A percentile compares a stretch with the other conserved stretches of the same genome.
Conservation (phyloP, 1,284 basidiomycete species). For the Trichosporon coremiiforme region DNA sequence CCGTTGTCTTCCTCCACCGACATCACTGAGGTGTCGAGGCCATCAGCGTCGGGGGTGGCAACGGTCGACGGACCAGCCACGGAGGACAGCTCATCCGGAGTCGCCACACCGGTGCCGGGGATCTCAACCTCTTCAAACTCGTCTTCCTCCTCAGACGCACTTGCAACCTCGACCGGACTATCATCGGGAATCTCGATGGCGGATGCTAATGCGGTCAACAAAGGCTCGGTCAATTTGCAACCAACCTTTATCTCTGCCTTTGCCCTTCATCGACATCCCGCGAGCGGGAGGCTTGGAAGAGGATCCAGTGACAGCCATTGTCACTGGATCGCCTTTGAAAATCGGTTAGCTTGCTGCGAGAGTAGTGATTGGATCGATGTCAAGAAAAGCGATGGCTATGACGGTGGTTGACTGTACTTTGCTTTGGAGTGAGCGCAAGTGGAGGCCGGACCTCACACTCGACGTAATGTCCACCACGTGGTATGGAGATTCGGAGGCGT, state of each 20-base stretch:
- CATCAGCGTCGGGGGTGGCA: slow-evolving; percentile 3
- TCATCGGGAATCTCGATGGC: slow-evolving; percentile 29
- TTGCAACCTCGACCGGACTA: slow-evolving; percentile 21
- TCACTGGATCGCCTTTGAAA: neutral
- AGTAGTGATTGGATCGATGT: neutral
- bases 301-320: slow-evolving; percentile 16
- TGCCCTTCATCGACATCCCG: neutral
- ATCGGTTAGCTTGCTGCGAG: neutral
- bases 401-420: slow-evolving; percentile 16
- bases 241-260: slow-evolving; percentile 21
- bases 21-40: slow-evolving; percentile 17
- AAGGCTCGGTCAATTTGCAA: slow-evolving; percentile 16
- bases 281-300: slow-evolving; percentile 3
- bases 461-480: slow-evolving; percentile 12
- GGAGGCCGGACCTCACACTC: neutral
- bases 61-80: slow-evolving; percentile 36
- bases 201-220: slow-evolving; percentile 20
- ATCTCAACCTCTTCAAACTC: slow-evolving; percentile 55
- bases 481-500: neutral
- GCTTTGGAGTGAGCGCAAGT: neutral
- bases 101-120: slow-evolving; percentile 30
- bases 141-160: slow-evolving; percentile 43
- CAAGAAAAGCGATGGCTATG: slow-evolving; percentile 4
- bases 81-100: slow-evolving; percentile 37
- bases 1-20: slow-evolving; percentile 24